Evolutionary conservation across 106 monocot genomes (phyloP).

Genomic region (Iris macrosiphon): DNA sequence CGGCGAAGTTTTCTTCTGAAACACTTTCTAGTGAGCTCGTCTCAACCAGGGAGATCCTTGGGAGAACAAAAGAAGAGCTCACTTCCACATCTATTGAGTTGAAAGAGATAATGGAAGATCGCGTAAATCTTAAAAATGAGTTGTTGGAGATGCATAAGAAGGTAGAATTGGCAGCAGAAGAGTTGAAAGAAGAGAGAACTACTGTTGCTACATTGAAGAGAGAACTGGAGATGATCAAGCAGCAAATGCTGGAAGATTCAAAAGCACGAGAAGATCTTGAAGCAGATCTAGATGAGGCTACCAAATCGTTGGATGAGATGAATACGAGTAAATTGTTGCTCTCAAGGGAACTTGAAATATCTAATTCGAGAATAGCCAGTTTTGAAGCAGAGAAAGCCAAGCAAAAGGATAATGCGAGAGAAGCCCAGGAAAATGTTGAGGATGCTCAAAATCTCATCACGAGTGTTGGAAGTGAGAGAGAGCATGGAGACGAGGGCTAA

Average conservation of each 20-base stretch:
- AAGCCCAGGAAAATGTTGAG: slow-evolving; percentile 66
- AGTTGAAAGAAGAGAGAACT: slow-evolving; percentile 52
- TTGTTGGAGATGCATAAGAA: slow-evolving; percentile 46
- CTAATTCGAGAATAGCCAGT: slow-evolving; percentile 22
- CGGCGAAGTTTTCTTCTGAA: slow-evolving; percentile 32
- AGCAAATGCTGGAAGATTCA: slow-evolving; percentile 39
- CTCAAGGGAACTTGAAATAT: slow-evolving; percentile 57
- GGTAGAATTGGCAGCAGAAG: slow-evolving; percentile 24
- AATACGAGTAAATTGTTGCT: slow-evolving; percentile 39
- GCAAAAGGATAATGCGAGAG: slow-evolving; percentile 41
- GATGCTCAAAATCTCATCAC: slow-evolving; percentile 68
- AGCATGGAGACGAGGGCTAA: slow-evolving; percentile 39
- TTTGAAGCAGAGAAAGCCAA: slow-evolving; percentile 78
- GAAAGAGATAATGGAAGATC: slow-evolving; percentile 29
- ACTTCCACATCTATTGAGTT: slow-evolving; percentile 31
- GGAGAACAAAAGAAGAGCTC: slow-evolving; percentile 36
- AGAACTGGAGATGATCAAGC: slow-evolving; percentile 52
- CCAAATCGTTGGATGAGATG: slow-evolving; percentile 64
- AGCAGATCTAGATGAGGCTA: slow-evolving; percentile 57
- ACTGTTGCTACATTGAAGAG: slow-evolving; percentile 29
- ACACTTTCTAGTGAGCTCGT: slow-evolving; percentile 46
- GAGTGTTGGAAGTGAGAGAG: slow-evolving; percentile 53
- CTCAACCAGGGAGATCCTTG: slow-evolving; percentile 27
- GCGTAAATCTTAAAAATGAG: slow-evolving; percentile 52
- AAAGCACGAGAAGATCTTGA: slow-evolving; percentile 40